Percentiles rank a stretch among this genome's conserved stretches.
These are phyloP conservation scores for Boletus pseudopeckii DNA, from an alignment of 768 basidiomycete species.

Conservation along the genomic window DNA sequence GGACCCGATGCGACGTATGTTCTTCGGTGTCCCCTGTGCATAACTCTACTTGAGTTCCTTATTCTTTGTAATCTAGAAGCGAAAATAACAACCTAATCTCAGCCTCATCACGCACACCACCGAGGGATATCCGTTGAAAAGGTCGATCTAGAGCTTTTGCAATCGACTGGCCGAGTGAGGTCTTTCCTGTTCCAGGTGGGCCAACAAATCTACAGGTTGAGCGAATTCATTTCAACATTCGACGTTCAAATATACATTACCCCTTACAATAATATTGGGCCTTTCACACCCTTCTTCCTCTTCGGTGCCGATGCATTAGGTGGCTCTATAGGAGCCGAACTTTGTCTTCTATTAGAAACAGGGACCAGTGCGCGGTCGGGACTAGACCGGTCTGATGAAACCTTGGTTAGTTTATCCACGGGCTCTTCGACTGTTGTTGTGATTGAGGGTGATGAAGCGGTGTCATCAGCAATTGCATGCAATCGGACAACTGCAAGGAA, in stretches of 20 bases:
- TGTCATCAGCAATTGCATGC: slow-evolving; percentile 32
- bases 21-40: slow-evolving; percentile 54
- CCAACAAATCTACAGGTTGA: slow-evolving; percentile 66
- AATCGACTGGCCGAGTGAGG: slow-evolving; percentile 85
- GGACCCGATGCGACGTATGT: slow-evolving; percentile 93
- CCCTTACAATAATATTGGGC: slow-evolving; percentile 66
- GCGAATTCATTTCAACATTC: background rate
- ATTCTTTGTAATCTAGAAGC: slow-evolving; percentile 5
- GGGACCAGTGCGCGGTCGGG: slow-evolving; percentile 22
- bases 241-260: background rate
- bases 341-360: slow-evolving; percentile 14
- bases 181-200: slow-evolving; percentile 90
- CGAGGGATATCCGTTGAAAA: slow-evolving; percentile 89
- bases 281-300: slow-evolving; percentile 50
- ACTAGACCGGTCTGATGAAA: slow-evolving; percentile 18
- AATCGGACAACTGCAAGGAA: slow-evolving; percentile 84
- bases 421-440: slow-evolving; percentile 1
- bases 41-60: slow-evolving; percentile 1
- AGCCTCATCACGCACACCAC: slow-evolving; percentile 91
- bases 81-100: slow-evolving; percentile 48
- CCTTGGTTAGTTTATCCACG: slow-evolving; percentile 20
- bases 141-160: slow-evolving; percentile 80
- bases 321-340: background rate
- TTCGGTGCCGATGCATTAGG: slow-evolving; percentile 4
- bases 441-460: slow-evolving; percentile 1